Evolutionary conservation across 1,139 yeast genomes (phyloP).

Genomic region (Hemisphaericaspora xylofermentans): DNA sequence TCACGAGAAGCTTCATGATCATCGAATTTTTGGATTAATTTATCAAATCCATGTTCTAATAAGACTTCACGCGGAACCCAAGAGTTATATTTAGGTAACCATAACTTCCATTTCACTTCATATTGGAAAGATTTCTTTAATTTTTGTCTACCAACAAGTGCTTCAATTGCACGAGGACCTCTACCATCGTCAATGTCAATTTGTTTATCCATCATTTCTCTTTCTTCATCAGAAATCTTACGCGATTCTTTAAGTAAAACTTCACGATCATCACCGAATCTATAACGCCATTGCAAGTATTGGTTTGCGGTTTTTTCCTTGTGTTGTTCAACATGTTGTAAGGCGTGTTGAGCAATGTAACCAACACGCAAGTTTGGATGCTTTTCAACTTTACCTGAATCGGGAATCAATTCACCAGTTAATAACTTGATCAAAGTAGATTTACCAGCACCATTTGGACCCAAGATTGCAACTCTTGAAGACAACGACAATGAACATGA

Average conservation of each 20-base stretch:
- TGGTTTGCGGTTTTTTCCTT: conserved; percentile 97
- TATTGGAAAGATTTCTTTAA: conserved; percentile 95
- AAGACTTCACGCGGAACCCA: conserved; percentile 88
- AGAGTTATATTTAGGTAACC: conserved; percentile 91
- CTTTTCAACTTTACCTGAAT: conserved; percentile 87
- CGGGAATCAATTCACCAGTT: conserved; percentile 88
- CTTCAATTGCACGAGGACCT: conserved; percentile 87
- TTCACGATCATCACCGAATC: conserved; percentile 97
- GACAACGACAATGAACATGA: conserved; percentile 87
- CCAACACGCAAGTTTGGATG: conserved; percentile 98
- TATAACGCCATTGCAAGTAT: conserved; percentile 96
- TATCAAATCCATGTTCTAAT: conserved; percentile 79
- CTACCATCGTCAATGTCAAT: conserved; percentile 84
- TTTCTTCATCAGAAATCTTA: conserved; percentile 81
- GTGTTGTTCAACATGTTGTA: conserved; percentile 95
- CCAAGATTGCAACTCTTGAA: conserved; percentile 93
- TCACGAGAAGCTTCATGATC: conserved; percentile 98
- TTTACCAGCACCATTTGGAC: conserved; percentile 99
- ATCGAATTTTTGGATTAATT: conserved; percentile 89
- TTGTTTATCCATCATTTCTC: conserved; percentile 72
- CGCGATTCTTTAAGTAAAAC: conserved; percentile 91
- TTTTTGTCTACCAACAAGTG: conserved; percentile 95
- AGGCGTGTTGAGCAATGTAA: conserved; percentile 97
- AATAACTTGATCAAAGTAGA: conserved; percentile 89
- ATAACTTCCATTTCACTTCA: conserved; percentile 91